Conservation (phyloP, 805 yeast species). For the Kuraishia cidri region DNA sequence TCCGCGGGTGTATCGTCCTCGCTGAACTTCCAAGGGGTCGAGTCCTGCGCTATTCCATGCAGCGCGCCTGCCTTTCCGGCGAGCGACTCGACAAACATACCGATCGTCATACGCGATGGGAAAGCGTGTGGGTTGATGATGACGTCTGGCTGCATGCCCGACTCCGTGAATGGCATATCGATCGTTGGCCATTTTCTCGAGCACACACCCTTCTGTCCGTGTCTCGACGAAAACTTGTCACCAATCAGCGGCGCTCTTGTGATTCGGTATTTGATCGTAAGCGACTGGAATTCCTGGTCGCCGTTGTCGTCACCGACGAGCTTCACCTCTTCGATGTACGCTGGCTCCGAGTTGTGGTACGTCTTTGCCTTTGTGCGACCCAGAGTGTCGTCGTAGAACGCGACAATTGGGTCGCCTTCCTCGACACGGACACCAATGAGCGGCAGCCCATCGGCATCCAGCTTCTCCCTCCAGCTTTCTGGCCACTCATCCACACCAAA, state of each 20-base stretch:
- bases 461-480: conserved; percentile 75
- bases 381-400: conserved; percentile 81
- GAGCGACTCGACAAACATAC: conserved; percentile 96
- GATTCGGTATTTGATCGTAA: conserved; percentile 84
- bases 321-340: conserved; percentile 91
- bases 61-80: conserved; percentile 99
- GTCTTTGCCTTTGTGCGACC: conserved; percentile 90
- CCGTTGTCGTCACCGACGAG: conserved; percentile 77
- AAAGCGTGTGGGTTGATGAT: conserved; percentile 98
- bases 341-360: conserved; percentile 92
- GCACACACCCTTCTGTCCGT: conserved; percentile 98
- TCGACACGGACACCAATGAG: conserved; percentile 78
- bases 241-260: conserved; percentile 93
- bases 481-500: conserved; percentile 94
- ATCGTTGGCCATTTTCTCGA: conserved; percentile 96
- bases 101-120: conserved; percentile 99
- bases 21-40: conserved; percentile 92
- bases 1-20: conserved; percentile 96
- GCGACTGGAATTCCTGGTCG: conserved; percentile 71
- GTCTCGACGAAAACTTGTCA: conserved; percentile 95
- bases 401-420: conserved; percentile 94
- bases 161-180: conserved; percentile 95
- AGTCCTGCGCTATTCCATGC: conserved; percentile 95
- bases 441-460: conserved; percentile 92
- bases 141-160: conserved; percentile 95